Base-by-base conservation (phyloP, 192 early-diverging fungal genomes). In the Gaertneriomyces semiglobifer region DNA sequence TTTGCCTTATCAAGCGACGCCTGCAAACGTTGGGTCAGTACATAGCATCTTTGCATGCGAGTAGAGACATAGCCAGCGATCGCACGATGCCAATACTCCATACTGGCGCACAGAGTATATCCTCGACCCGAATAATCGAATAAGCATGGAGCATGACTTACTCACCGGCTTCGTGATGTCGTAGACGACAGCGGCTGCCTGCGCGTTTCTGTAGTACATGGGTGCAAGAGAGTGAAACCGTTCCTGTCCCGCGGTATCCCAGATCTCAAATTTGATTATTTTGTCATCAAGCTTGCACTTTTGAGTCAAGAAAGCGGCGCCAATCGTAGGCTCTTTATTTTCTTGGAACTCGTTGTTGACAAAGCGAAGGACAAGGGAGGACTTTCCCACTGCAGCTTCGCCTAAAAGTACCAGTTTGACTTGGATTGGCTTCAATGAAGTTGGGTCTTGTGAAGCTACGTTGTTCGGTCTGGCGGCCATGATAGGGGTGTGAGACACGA, bases 251-350 rank as follows among this genome's bases (percentile, higher is more conserved):
- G 96, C 96, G 33, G 79, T 81, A 62, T 88, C 88, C 91, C 92
- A 94, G 71, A 94, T 94, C 74, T 95, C 93, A 81, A 93, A 95
- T 75, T 95, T 95, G 69, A 95, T 92, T 16, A 84, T 90, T 45
- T 88, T 89, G 72, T 94, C 93, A 44, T 95, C 92, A 56, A 97
- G 75, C 47, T 90, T 86, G 63, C 94, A 95, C 75, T 95, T 95
- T 78, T 94, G 94, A 38, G 95, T 96, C 69, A 85, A 68, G 47
- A 85, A 85, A 1, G 83, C 83, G 7, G 83, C 83, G 81, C 96
- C 96, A 77, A 99, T 98, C 44, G 97, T 99, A 6, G 97, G 93
- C 76, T 99, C 95, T 69, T 92, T 94, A 83, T 97, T 95, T 53
- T 96, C 93, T 58, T 89, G 84, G 74, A 93, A 99, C 75, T 95